Percentiles rank a stretch among this genome's conserved stretches.
phyloP scores from a whole-genome alignment of 2,329 filamentous ascomycete genomes.

The Dothideomycetidae sp. region DNA sequence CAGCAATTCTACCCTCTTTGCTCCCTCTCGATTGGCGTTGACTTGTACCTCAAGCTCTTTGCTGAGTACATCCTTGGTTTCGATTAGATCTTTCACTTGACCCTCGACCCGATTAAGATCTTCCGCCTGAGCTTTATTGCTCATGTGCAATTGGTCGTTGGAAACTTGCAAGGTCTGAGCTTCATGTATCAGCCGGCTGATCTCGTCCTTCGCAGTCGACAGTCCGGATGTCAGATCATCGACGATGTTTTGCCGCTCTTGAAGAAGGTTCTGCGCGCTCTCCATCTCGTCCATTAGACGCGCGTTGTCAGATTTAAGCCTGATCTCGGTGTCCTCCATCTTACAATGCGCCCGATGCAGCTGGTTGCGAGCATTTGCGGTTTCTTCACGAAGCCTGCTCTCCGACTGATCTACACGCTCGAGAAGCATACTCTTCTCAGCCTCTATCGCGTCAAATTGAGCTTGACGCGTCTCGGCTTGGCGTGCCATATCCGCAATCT shows the following conservation, averaged over 20 bases:
- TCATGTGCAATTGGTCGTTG: background rate
- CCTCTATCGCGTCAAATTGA: slow-evolving; percentile 26
- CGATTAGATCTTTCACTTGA: background rate
- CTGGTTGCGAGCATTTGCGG: slow-evolving; percentile 24
- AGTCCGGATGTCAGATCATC: background rate
- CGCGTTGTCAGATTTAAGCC: slow-evolving; percentile 28
- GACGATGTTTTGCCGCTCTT: slow-evolving; percentile 6
- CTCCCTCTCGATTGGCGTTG: background rate
- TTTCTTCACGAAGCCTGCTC: slow-evolving; percentile 26
- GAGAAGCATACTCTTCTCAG: slow-evolving; percentile 25
- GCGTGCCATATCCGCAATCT: slow-evolving; percentile 26
- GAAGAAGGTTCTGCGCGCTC: slow-evolving; percentile 26
- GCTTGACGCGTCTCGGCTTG: slow-evolving; percentile 26
- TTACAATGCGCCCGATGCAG: slow-evolving; percentile 25
- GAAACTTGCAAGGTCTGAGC: background rate
- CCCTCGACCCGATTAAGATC: background rate
- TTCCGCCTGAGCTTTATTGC: background rate
- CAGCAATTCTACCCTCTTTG: slow-evolving; percentile 10
- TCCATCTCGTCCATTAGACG: slow-evolving; percentile 33
- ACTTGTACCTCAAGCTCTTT: background rate
- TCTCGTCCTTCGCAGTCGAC: background rate
- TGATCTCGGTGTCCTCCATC: slow-evolving; percentile 32
- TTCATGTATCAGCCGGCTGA: background rate
- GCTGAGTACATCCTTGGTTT: background rate
- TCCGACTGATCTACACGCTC: slow-evolving; percentile 21